These are phyloP conservation scores for Aspergillus sp. DNA, from an alignment of 2,329 filamentous ascomycete genomes.

Conservation along the genomic window DNA sequence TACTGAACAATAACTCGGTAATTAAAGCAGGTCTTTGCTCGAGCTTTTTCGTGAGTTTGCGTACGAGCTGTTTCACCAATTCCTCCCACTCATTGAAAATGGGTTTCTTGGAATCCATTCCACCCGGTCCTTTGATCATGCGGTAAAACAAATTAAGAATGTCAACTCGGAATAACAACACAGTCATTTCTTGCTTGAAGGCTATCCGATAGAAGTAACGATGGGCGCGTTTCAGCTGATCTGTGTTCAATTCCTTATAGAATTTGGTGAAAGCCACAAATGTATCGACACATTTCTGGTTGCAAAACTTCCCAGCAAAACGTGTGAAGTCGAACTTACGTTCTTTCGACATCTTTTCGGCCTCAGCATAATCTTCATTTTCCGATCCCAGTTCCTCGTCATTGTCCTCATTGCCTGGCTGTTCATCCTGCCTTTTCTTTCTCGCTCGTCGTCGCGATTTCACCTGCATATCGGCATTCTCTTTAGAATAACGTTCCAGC, in stretches of 20 bases:
- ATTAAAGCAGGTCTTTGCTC: conserved; percentile 81
- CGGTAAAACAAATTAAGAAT: conserved; percentile 84
- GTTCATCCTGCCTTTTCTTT: conserved; percentile 62
- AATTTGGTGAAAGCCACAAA: conserved; percentile 78
- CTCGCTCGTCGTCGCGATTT: conserved; percentile 74
- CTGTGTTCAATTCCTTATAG: conserved; percentile 74
- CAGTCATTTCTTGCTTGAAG: conserved; percentile 89
- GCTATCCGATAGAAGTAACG: conserved; percentile 91
- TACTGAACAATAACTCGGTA: conserved; percentile 93
- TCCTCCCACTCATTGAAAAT: conserved; percentile 89
- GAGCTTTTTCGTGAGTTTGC: conserved; percentile 78
- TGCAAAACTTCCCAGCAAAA: conserved; percentile 77
- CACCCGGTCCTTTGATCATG: conserved; percentile 86
- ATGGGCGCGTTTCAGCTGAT: conserved; percentile 87
- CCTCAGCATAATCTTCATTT: conserved; percentile 71
- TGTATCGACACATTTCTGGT: conserved; percentile 82
- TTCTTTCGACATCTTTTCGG: conserved; percentile 71
- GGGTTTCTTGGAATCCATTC: conserved; percentile 65
- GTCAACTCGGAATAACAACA: conserved; percentile 86
- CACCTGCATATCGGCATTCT: conserved; percentile 91
- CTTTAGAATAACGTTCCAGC: conserved; percentile 88
- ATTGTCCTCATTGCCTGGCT: conserved; percentile 40
- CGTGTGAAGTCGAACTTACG: conserved; percentile 91
- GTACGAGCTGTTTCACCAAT: conserved; percentile 78
- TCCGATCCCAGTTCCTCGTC: conserved; percentile 60